phyloP scores from a whole-genome alignment of 257 asterid species.

The Primulina huaijiensis region DNA sequence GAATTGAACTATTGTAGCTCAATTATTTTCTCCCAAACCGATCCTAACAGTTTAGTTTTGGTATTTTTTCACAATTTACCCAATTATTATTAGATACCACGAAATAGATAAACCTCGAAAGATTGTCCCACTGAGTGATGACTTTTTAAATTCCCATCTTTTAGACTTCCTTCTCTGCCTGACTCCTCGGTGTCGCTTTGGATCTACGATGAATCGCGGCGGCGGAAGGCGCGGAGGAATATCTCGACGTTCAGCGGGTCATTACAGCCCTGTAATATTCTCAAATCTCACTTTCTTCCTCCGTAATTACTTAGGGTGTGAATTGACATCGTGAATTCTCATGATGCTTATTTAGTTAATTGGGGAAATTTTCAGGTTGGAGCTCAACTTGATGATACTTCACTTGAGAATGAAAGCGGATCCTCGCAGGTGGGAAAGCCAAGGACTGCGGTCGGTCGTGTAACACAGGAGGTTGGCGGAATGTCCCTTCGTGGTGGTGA shows the following conservation, averaged over 20 bases:
- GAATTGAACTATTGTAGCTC: too few relatives aligned
- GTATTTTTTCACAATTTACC: too few relatives aligned
- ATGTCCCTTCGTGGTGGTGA: conserved; percentile 6
- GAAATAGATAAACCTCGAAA: too few relatives aligned
- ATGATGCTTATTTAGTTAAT: not conserved
- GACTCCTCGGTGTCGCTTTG: too few relatives aligned
- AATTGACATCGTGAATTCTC: not conserved
- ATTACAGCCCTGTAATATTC: conserved; percentile 23
- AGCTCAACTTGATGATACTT: conserved; percentile 24
- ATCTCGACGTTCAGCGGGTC: conserved; percentile 13
- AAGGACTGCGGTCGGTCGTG: conserved; percentile 19
- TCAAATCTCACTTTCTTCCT: conserved; percentile 5
- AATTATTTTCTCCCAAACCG: too few relatives aligned
- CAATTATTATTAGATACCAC: too few relatives aligned
- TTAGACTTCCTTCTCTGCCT: too few relatives aligned
- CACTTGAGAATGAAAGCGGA: conserved; percentile 23
- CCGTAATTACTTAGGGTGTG: not conserved
- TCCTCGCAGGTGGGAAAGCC: not conserved
- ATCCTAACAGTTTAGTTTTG: too few relatives aligned
- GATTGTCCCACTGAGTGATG: too few relatives aligned
- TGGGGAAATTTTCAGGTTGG: conserved; percentile 30
- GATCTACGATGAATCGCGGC: conserved; percentile 3
- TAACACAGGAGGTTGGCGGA: conserved; percentile 27
- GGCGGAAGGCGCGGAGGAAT: conserved; percentile 25
- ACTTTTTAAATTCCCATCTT: too few relatives aligned